Evolutionary conservation across 2,329 filamentous ascomycete species (phyloP).

Genomic region (Trichoderma afroharzianum): DNA sequence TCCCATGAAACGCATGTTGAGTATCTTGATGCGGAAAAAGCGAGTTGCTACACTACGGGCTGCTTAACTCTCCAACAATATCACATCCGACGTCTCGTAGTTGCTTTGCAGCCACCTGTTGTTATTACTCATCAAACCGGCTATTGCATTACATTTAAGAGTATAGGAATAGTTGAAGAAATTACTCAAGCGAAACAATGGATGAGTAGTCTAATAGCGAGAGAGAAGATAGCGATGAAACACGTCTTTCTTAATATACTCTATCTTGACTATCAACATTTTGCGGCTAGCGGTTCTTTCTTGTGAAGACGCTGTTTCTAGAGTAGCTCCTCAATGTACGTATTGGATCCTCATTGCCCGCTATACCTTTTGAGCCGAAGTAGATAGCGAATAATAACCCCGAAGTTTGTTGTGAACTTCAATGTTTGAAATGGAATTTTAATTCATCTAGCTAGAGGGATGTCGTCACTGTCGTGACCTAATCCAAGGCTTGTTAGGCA

Average conservation of each 20-base stretch:
- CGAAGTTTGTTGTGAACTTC: not conserved
- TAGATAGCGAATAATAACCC: too few relatives aligned
- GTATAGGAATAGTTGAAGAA: not conserved
- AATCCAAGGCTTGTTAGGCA: too few relatives aligned
- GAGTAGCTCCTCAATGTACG: not conserved
- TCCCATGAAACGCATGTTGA: not conserved
- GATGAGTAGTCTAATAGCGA: not conserved
- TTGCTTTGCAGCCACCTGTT: not conserved
- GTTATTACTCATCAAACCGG: not conserved
- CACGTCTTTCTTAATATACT: not conserved
- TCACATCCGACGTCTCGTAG: not conserved
- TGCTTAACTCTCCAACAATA: not conserved
- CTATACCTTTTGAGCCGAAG: too few relatives aligned
- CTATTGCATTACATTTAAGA: not conserved
- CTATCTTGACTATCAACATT: not conserved
- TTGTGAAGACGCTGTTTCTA: not conserved
- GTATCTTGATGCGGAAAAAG: not conserved
- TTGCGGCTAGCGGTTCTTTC: not conserved
- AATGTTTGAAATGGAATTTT: too few relatives aligned
- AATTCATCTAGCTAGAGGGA: too few relatives aligned
- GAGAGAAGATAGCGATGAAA: not conserved
- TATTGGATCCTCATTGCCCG: too few relatives aligned
- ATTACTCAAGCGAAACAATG: not conserved
- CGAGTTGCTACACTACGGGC: not conserved
- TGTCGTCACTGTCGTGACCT: too few relatives aligned